Conservation (phyloP, 2,329 filamentous ascomycete genomes). For the Geosmithia putterillii region DNA sequence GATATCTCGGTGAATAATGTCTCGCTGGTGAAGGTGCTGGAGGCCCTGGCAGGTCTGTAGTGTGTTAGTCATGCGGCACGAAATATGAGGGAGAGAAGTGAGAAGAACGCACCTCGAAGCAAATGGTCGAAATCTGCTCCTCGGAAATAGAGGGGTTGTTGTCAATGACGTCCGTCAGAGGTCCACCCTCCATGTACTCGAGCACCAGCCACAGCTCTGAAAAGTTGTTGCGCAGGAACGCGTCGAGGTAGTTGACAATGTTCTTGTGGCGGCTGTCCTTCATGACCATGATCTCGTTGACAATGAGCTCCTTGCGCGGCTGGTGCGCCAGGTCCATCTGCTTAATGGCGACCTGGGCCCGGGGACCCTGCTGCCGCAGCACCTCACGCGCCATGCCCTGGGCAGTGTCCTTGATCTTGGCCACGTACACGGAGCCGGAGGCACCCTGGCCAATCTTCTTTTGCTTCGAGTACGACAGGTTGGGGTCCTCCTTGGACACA, state of each 20-base stretch:
- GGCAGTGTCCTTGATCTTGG: conserved; percentile 82
- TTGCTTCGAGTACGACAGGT: conserved; percentile 94
- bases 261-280: conserved; percentile 97
- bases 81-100: not conserved
- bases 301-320: conserved; percentile 93
- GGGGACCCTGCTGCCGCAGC: conserved; percentile 64
- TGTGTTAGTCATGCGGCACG: conserved; percentile 8
- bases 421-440: conserved; percentile 95
- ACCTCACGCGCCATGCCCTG: conserved; percentile 75
- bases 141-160: conserved; percentile 91
- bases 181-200: conserved; percentile 99
- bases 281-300: conserved; percentile 99
- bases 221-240: conserved; percentile 89
- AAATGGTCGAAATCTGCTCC: conserved; percentile 96
- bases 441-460: conserved; percentile 99
- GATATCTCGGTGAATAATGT: conserved; percentile 98
- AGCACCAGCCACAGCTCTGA: conserved; percentile 98
- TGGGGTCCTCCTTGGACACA: conserved; percentile 89
- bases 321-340: conserved; percentile 99
- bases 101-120: conserved; percentile 66
- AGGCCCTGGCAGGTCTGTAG: conserved; percentile 83
- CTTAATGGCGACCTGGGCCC: conserved; percentile 93
- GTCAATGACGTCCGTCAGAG: conserved; percentile 95
- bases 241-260: conserved; percentile 97
- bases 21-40: conserved; percentile 87